phyloP scores from a whole-genome alignment of 2,329 filamentous ascomycete species.

The Penicillium sp. region DNA sequence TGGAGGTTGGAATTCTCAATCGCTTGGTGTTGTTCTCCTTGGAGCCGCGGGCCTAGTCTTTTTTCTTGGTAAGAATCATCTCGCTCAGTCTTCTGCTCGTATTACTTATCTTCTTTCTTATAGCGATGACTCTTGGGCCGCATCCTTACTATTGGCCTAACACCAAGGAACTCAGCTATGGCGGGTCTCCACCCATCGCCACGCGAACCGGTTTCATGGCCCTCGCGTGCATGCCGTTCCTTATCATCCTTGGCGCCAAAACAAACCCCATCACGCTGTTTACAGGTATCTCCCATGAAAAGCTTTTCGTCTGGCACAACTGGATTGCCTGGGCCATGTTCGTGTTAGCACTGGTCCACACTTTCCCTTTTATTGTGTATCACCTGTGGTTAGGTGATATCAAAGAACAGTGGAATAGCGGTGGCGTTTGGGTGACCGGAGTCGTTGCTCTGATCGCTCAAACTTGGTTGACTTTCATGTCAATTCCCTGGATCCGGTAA shows the following conservation, averaged over 20 bases:
- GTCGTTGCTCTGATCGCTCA: constrained; percentile 56
- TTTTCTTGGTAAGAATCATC: constrained; percentile 33
- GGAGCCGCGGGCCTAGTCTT: constrained; percentile 43
- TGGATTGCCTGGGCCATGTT: constrained; percentile 58
- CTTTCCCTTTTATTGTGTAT: constrained; percentile 59
- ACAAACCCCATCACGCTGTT: constrained; percentile 55
- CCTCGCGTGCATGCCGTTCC: constrained; percentile 52
- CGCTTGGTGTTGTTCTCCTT: constrained; percentile 46
- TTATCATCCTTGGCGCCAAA: constrained; percentile 53
- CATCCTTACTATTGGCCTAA: constrained; percentile 57
- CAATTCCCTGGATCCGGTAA: constrained; percentile 28
- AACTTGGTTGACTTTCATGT: constrained; percentile 54
- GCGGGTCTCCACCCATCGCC: constrained; percentile 53
- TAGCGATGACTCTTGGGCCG: constrained; percentile 48
- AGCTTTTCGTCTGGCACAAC: constrained; percentile 53
- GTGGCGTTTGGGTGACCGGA: constrained; percentile 56
- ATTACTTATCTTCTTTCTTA: neutral
- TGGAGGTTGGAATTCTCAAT: constrained; percentile 43
- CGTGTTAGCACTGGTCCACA: constrained; percentile 56
- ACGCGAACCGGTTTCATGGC: constrained; percentile 54
- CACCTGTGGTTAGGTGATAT: constrained; percentile 51
- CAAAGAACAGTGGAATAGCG: constrained; percentile 43
- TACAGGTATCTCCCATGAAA: constrained; percentile 59
- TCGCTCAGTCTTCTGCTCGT: neutral
- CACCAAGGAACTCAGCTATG: constrained; percentile 37